phyloP scores from a whole-genome alignment of 805 yeast genomes.

The Blastobotrys robertii region DNA sequence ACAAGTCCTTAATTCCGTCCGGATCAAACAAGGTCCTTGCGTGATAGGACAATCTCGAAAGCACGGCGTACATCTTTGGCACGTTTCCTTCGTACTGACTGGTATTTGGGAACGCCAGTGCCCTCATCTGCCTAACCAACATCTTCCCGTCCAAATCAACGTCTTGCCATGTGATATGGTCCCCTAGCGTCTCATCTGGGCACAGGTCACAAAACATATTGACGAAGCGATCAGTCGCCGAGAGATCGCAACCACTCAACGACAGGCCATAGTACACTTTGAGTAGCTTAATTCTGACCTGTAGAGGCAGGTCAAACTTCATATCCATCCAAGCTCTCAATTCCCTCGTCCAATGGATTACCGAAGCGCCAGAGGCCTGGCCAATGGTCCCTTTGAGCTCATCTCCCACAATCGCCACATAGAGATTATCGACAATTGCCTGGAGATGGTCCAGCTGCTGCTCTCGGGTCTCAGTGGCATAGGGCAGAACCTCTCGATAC shows the following conservation, averaged over 20 bases:
- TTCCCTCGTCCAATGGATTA: conserved; percentile 82
- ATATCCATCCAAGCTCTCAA: conserved; percentile 65
- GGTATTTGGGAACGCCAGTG: conserved; percentile 14
- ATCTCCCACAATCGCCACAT: conserved; percentile 63
- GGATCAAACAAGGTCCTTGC: conserved; percentile 21
- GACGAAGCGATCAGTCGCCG: conserved; percentile 50
- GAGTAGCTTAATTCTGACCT: conserved; percentile 50
- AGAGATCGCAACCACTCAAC: conserved; percentile 60
- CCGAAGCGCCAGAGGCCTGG: conserved; percentile 47
- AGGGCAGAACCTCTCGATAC: conserved; percentile 51
- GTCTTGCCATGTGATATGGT: conserved; percentile 29
- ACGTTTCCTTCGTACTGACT: conserved; percentile 15
- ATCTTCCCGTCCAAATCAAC: conserved; percentile 44
- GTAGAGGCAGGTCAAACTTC: conserved; percentile 71
- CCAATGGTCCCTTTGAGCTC: conserved; percentile 67
- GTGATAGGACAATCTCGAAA: conserved; percentile 17
- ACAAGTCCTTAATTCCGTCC: conserved; percentile 10
- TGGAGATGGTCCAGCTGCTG: conserved; percentile 68
- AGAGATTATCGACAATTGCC: conserved; percentile 71
- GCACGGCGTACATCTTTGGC: conserved; percentile 9
- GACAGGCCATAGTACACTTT: conserved; percentile 63
- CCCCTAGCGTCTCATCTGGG: conserved; percentile 32
- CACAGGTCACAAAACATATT: conserved; percentile 52
- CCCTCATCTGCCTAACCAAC: conserved; percentile 30
- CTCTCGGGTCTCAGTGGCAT: conserved; percentile 52